Evolutionary conservation across 1,284 basidiomycete species (phyloP), one percentile per base, ranked within the genome.

Genomic region (Ustilago vetiveriae): DNA sequence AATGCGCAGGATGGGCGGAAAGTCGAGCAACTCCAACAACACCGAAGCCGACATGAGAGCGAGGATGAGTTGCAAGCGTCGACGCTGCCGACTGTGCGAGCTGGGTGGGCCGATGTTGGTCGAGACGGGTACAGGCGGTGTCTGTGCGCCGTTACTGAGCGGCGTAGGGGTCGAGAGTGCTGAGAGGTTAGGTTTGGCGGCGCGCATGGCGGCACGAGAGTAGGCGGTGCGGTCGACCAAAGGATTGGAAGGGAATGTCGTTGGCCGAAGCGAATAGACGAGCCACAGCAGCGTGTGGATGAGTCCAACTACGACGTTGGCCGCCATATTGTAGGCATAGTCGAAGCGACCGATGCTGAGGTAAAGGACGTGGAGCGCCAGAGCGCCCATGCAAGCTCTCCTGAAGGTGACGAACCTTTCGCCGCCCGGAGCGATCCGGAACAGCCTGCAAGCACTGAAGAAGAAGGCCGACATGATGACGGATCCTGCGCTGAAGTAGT

Each of bases 401-500:
- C 65, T 39, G 10, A 76, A 51, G 10, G 72, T 45, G 4, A 46
- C 37, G 33, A 76, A 81, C 2, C 51, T 33, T 2, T 35, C 40
- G 36, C 53, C 38, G 22, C 58, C 63, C 6, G 78, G 76, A 2
- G 59, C 75, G 19, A 82, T 53, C 21, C 79, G 73, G 27, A 74
- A 70, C n/a, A 83, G 55, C n/a, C 84, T 69, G 30, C 76, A 66
- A 21, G 79, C 47, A 10, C 74, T 79, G 27, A 82, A 84, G 80
- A 94, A 93, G 41, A 96, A 84, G 65, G 90, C 89, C 79, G 90
- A 90, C 88, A 84, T 64, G 46, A 83, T 78, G 38, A 79, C 89
- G 22, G 91, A 84, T 0, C 90, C 94, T 3, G 96, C 96, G 6
- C 91, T 92, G 81, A 98, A 97, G 83, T 98, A 98, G 82, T 98